Percentiles rank a stretch among this genome's conserved stretches.
Evolutionary conservation across 495 filamentous ascomycete genomes (phyloP).

Genomic region (Penicillium malachiteum): DNA sequence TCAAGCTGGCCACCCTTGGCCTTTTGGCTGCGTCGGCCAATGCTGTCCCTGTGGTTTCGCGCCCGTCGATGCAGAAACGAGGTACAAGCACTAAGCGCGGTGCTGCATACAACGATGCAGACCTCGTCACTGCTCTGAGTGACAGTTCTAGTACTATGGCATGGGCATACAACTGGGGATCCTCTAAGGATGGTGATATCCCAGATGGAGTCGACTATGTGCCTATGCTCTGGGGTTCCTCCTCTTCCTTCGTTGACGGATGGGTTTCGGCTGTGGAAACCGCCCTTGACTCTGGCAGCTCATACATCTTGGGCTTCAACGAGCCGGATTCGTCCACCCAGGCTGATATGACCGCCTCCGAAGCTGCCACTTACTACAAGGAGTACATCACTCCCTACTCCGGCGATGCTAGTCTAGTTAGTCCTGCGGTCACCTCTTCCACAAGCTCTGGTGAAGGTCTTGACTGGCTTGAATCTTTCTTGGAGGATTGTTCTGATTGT

Average conservation of each 20-base stretch:
- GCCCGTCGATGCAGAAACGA: background rate
- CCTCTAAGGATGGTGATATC: conserved; percentile 27
- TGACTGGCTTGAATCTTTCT: conserved; percentile 53
- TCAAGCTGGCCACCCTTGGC: background rate
- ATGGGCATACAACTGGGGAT: conserved; percentile 74
- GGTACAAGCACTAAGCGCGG: conserved; percentile 44
- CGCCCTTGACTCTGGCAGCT: conserved; percentile 53
- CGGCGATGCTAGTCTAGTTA: conserved; percentile 54
- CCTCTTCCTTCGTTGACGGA: conserved; percentile 31
- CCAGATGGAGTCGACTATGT: conserved; percentile 51
- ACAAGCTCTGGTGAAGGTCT: conserved; percentile 63
- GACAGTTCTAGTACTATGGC: conserved; percentile 36
- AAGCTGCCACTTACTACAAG: conserved; percentile 55
- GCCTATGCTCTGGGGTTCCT: conserved; percentile 61
- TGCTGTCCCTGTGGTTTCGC: background rate
- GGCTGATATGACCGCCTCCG: conserved; percentile 55
- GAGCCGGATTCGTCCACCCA: conserved; percentile 65
- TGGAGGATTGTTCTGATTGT: conserved; percentile 53
- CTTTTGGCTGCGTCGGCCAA: background rate
- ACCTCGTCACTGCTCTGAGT: conserved; percentile 33
- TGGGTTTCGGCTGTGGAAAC: conserved; percentile 54
- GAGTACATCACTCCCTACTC: conserved; percentile 62
- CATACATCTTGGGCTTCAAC: conserved; percentile 68
- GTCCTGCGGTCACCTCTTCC: conserved; percentile 70
- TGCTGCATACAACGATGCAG: conserved; percentile 65